Base-by-base conservation (phyloP, 2,329 filamentous ascomycete genomes). In the Penicillium psychrosexuale region DNA sequence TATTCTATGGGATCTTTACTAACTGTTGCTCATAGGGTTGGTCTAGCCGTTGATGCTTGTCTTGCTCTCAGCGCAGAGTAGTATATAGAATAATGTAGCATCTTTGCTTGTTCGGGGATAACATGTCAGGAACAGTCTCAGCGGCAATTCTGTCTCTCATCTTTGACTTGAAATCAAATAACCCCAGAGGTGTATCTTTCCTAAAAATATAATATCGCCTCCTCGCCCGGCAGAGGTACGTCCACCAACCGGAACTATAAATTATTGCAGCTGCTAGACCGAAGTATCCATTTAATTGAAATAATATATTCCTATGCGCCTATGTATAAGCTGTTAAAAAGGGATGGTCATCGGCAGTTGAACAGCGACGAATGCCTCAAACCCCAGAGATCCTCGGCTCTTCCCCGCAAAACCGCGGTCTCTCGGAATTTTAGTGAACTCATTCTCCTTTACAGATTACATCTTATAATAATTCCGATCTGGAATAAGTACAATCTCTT, bases 11-110 rank as follows among this genome's bases (percentile, higher is more conserved):
- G 5, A 39, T 24, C 3, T 40, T 19, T 47, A 51, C 60, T 66
- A 47, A 66, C 38, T 17, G 36, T 47, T 33, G 56, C 43, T 57
- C 47, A 48, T 64, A 91, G 89, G 73, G 89, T 94, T 66, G 89
- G 89, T 37, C 77, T 91, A 63, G 90, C 90, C n/a, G 90, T 94
- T 38, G 90, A 94, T 74, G 90, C 89, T 45, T 94, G 90, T 72
- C 82, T 94, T 62, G 88, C 89, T 58, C 77, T 94, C 54, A 84
- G 79, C 60, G 71, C 75, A 42, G 75, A 74, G 61, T 75, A 67
- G 60, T 59, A 61, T 51, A 59, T 61, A 62, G 51, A 59, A 58
- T 49, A 53, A 55, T 47, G 17, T 50, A 33, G 33, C 39, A 30
- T 31, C 33, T 44, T 55, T 45, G 43, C 43, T 53, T 34, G 30